phyloP scores from a whole-genome alignment of 73 alveolate species.

The Paramecium pentaurelia region DNA sequence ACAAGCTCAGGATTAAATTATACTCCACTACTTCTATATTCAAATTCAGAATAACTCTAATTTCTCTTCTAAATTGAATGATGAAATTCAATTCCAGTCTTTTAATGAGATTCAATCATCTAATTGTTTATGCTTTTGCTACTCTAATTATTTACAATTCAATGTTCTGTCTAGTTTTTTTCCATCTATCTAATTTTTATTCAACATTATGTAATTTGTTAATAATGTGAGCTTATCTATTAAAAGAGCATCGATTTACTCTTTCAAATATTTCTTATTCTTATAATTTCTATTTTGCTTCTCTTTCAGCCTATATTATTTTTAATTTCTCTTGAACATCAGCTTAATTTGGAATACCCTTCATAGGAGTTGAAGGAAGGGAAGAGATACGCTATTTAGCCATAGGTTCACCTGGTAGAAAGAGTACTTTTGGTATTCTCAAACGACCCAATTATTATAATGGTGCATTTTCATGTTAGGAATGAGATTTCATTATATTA shows the following conservation, averaged over 20 bases:
- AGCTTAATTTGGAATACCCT: neutral
- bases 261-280: neutral
- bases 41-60: neutral
- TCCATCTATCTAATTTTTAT: neutral
- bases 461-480: neutral
- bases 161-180: neutral
- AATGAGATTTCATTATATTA: neutral
- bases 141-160: neutral
- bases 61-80: neutral
- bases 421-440: neutral
- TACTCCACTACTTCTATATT: neutral
- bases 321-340: neutral
- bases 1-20: neutral
- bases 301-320: neutral
- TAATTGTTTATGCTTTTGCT: neutral
- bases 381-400: neutral
- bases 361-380: neutral
- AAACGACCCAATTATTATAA: neutral
- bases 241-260: neutral
- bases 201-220: neutral
- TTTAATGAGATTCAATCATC: neutral
- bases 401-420: conserved; percentile 5
- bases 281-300: neutral
- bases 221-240: neutral
- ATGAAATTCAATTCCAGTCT: neutral